Evolutionary conservation across 1,284 basidiomycete species (phyloP).

Genomic region (Abortiporus biennis): DNA sequence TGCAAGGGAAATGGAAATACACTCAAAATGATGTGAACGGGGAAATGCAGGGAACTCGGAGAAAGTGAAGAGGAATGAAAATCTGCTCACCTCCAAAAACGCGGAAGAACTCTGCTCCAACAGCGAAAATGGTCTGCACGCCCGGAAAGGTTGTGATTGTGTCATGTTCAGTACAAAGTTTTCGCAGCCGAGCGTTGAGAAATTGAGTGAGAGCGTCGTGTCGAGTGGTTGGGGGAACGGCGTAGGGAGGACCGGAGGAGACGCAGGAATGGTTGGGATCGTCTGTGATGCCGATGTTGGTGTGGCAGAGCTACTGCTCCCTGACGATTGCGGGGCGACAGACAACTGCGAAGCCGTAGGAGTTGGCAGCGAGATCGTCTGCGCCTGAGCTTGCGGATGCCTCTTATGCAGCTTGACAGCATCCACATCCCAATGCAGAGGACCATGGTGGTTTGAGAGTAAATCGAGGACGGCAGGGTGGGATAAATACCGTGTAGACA

Average conservation of each 20-base stretch:
- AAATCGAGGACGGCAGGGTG: conserved; percentile 43
- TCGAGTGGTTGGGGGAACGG: conserved; percentile 79
- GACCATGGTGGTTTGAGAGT: conserved; percentile 23
- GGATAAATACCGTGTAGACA: conserved; percentile 41
- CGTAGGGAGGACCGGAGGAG: conserved; percentile 46
- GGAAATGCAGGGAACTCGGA: not conserved
- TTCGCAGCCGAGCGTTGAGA: conserved; percentile 56
- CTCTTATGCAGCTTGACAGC: conserved; percentile 37
- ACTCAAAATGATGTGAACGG: not conserved
- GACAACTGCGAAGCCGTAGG: conserved; percentile 5
- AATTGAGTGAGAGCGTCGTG: conserved; percentile 51
- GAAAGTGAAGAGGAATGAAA: conserved; percentile 10
- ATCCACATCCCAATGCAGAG: conserved; percentile 25
- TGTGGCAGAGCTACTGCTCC: conserved; percentile 11
- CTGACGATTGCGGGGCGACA: conserved; percentile 10
- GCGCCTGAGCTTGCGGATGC: conserved; percentile 3
- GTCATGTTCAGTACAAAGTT: conserved; percentile 74
- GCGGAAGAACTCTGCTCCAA: conserved; percentile 51
- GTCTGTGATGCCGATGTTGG: conserved; percentile 9
- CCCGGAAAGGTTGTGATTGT: conserved; percentile 46
- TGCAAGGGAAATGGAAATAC: not conserved
- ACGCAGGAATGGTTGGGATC: conserved; percentile 25
- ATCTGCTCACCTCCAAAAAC: conserved; percentile 47
- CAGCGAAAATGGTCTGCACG: conserved; percentile 73
- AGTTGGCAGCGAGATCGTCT: conserved; percentile 11